Percentiles rank a stretch among this genome's conserved stretches.
These are phyloP conservation scores for Saccharomycopsis malanga DNA, from an alignment of 805 yeast genomes.

Conservation along the genomic window DNA sequence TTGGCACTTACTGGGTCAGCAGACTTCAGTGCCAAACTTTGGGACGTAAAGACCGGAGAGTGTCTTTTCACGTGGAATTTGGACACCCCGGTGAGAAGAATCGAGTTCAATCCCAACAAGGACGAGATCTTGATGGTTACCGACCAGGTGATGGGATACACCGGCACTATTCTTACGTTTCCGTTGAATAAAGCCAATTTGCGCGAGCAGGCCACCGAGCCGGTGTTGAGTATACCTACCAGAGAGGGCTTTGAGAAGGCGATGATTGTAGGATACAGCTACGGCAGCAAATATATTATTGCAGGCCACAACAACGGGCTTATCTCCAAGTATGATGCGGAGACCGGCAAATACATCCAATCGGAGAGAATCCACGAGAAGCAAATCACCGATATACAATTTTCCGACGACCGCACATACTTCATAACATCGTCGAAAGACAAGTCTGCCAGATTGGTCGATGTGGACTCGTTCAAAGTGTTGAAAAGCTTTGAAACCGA, in stretches of 20 bases:
- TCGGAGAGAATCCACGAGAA: constrained; percentile 65
- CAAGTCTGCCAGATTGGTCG: constrained; percentile 70
- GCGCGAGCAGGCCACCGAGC: constrained; percentile 43
- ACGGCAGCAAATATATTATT: constrained; percentile 63
- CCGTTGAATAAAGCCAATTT: constrained; percentile 48
- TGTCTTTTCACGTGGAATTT: constrained; percentile 65
- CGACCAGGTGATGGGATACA: constrained; percentile 87
- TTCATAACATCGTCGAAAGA: constrained; percentile 92
- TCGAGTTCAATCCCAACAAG: constrained; percentile 67
- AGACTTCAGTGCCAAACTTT: constrained; percentile 75
- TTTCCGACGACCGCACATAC: constrained; percentile 78
- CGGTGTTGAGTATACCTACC: constrained; percentile 54
- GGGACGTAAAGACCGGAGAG: constrained; percentile 78
- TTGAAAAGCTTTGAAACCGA: constrained; percentile 77
- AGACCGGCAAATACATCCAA: constrained; percentile 61
- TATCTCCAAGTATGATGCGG: constrained; percentile 71
- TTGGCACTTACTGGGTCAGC: constrained; percentile 85
- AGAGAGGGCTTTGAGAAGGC: constrained; percentile 55
- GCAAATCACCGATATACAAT: constrained; percentile 82
- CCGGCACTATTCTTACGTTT: constrained; percentile 68
- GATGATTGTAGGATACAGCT: constrained; percentile 83
- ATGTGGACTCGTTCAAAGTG: constrained; percentile 65
- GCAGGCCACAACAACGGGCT: constrained; percentile 87
- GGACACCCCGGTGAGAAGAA: constrained; percentile 85
- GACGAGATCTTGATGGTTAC: constrained; percentile 69